Conservation (phyloP, 306 rosid genomes). For the Quercus robur region DNA sequence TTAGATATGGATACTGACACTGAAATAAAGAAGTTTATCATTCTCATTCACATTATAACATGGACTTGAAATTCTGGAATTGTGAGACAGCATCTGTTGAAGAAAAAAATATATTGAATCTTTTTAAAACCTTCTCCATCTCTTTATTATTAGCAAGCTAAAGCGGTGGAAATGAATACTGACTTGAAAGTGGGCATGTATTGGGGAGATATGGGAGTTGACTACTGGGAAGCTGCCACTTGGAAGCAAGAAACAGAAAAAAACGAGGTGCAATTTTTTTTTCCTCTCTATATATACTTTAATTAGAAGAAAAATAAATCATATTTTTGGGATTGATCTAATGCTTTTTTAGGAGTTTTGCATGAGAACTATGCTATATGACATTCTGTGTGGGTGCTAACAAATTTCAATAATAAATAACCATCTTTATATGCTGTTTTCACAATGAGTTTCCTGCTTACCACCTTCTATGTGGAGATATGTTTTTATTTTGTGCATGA, state of each 20-base stretch:
- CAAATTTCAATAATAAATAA: not conserved
- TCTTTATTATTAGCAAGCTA: constrained; percentile 64
- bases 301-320: not conserved
- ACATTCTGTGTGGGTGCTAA: not conserved
- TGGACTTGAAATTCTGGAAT: not conserved
- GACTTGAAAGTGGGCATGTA: constrained; percentile 71
- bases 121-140: not conserved
- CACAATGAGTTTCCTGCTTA: not conserved
- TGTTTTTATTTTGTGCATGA: not conserved
- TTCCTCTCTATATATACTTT: not conserved
- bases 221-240: constrained; percentile 50
- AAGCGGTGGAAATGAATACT: constrained; percentile 53
- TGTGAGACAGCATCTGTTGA: not conserved
- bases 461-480: not conserved
- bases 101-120: not conserved
- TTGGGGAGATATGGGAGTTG: constrained; percentile 79
- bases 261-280: constrained; percentile 52
- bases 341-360: not conserved
- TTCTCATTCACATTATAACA: not conserved
- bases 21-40: not conserved
- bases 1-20: not conserved
- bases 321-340: not conserved
- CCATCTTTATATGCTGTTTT: not conserved
- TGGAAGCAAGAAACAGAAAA: constrained; percentile 58
- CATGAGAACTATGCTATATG: not conserved